Base-by-base conservation (phyloP, 805 yeast genomes). In the Metschnikowia peoriensis region DNA sequence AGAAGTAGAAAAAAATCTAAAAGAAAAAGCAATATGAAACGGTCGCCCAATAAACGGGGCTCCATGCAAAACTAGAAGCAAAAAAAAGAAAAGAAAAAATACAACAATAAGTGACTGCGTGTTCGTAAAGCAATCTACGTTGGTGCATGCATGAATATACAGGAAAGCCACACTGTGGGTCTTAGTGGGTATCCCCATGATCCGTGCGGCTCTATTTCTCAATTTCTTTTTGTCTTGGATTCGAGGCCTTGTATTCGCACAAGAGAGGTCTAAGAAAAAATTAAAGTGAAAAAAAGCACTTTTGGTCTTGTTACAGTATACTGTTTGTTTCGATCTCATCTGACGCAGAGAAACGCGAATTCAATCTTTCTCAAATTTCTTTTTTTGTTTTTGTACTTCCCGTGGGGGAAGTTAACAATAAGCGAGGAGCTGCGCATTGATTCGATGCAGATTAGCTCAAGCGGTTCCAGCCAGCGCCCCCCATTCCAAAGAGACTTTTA, bases 51-150 rank as follows among this genome's bases (percentile, higher is more conserved):
- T 12, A 38, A 38, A 28, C 22, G 22, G 22, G 40, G 40, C 35
- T n/a, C n/a, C n/a, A n/a, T n/a, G n/a, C n/a, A n/a, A n/a, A n/a
- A n/a, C n/a, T n/a, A n/a, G n/a, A n/a, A n/a, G n/a, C n/a, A n/a
- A n/a, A n/a, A n/a, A n/a, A n/a, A 28, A 38, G 38, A 49, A 49
- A 43, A 28, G 43, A 34, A 38, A 40, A 32, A 17, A 4, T 22
- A 22, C 22, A 12, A 14, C 10, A 41, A 38, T 8, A 47, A 12
- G 42, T 9, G 46, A 27, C 14, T 42, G 17, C 28, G 17, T 41
- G 45, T 46, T 47, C 50, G 46, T 41, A 47, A 47, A 47, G 50
- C 46, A 35, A 41, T 35, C 46, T 29, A 37, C 38, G 35, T 29
- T 7, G 45, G 41, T 34, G 35, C 45, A 34, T 41, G 34, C 43